Percentiles rank a stretch among this genome's conserved stretches.
Evolutionary conservation across 2,329 filamentous ascomycete genomes (phyloP).

Genomic region (Moelleriella libera): DNA sequence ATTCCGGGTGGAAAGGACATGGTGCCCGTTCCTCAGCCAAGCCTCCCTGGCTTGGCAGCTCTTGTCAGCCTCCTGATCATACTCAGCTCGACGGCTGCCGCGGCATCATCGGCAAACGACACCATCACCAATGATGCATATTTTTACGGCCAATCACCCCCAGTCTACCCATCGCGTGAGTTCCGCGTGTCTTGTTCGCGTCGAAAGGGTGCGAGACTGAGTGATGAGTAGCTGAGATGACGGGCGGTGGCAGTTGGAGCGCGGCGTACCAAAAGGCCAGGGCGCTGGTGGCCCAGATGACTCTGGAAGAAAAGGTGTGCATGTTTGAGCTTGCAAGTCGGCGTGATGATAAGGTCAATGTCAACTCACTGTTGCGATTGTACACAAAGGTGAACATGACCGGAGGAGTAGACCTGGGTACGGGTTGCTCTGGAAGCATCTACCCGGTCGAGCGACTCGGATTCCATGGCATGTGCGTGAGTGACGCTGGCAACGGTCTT

Average conservation of each 20-base stretch:
- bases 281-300: slow-evolving; percentile 57
- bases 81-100: no score
- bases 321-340: neutral
- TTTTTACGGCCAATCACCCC: no score
- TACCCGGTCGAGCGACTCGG: slow-evolving; percentile 19
- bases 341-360: no score
- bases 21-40: no score
- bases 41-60: no score
- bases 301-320: slow-evolving; percentile 55
- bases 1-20: no score
- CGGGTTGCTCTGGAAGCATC: slow-evolving; percentile 33
- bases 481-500: slow-evolving; percentile 29
- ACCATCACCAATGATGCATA: no score
- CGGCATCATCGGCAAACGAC: no score
- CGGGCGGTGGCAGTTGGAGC: slow-evolving; percentile 46
- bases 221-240: slow-evolving; percentile 28
- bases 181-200: neutral
- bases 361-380: no score
- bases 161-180: slow-evolving; percentile 37
- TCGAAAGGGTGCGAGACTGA: neutral
- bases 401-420: slow-evolving; percentile 46
- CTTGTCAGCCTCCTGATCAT: no score
- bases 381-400: slow-evolving; percentile 64
- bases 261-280: slow-evolving; percentile 53
- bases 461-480: slow-evolving; percentile 30